These are phyloP conservation scores for Chlorophyllum brunneum DNA, from an alignment of 768 basidiomycete species.

Conservation along the genomic window DNA sequence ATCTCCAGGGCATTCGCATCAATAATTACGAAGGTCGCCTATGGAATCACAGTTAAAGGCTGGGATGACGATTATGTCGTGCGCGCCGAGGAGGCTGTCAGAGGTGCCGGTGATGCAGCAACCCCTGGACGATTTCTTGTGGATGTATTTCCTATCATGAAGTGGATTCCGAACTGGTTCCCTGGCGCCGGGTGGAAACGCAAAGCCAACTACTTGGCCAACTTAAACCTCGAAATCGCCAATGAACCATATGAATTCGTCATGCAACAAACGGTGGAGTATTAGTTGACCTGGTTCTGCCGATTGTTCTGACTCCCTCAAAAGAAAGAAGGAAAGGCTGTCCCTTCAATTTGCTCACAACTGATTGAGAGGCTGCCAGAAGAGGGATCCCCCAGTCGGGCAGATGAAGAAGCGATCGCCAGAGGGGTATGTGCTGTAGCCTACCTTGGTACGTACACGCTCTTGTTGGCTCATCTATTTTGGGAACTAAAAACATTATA, in stretches of 20 bases:
- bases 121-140: slow-evolving; percentile 29
- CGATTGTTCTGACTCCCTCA: background rate
- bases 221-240: slow-evolving; percentile 27
- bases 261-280: slow-evolving; percentile 5
- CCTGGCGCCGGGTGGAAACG: slow-evolving; percentile 42
- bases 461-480: background rate
- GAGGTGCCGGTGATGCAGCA: slow-evolving; percentile 20
- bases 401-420: slow-evolving; percentile 2
- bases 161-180: slow-evolving; percentile 32
- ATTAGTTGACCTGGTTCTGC: background rate
- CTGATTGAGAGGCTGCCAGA: slow-evolving; percentile 8
- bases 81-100: slow-evolving; percentile 20
- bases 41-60: slow-evolving; percentile 1
- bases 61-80: slow-evolving; percentile 17
- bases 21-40: slow-evolving; percentile 9
- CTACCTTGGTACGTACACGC: slow-evolving; percentile 6
- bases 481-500: background rate
- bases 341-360: slow-evolving; percentile 6
- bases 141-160: slow-evolving; percentile 23
- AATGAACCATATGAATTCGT: slow-evolving; percentile 35
- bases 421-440: slow-evolving; percentile 2
- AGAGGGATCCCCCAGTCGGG: slow-evolving; percentile 2
- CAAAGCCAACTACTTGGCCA: slow-evolving; percentile 31
- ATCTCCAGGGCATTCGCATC: slow-evolving; percentile 1
- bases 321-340: background rate